A percentile compares a stretch with the other conserved stretches of the same genome.
phyloP scores from a whole-genome alignment of 306 rosid species.

The Herpetospermum pedunculosum region DNA sequence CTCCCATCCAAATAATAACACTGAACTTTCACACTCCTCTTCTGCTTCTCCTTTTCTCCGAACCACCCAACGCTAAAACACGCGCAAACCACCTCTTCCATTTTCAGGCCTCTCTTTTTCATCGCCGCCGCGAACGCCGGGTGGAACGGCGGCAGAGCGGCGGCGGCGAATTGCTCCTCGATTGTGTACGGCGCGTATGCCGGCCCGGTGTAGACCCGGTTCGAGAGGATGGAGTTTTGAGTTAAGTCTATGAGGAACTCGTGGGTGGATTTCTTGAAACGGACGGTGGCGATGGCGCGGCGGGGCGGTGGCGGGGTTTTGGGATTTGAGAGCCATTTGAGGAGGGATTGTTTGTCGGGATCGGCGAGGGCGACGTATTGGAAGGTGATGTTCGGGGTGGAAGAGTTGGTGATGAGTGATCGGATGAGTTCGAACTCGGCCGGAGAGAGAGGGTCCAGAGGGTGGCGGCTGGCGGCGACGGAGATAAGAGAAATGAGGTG shows the following conservation, averaged over 20 bases:
- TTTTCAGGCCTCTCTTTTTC: constrained; percentile 19
- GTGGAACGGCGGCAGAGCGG: constrained; percentile 9
- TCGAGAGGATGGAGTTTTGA: constrained; percentile 14
- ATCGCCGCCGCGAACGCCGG: constrained; percentile 16
- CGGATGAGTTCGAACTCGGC: constrained; percentile 17
- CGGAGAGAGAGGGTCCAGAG: constrained; percentile 35
- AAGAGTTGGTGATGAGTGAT: constrained; percentile 20
- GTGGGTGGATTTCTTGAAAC: constrained; percentile 23
- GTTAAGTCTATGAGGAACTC: constrained; percentile 30
- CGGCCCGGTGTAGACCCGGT: constrained; percentile 21
- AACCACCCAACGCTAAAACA: constrained; percentile 26
- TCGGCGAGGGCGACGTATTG: constrained; percentile 48
- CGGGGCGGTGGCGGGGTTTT: constrained; percentile 19
- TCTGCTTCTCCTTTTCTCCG: constrained; percentile 10
- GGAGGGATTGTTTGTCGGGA: constrained; percentile 28
- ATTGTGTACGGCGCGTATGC: constrained; percentile 24
- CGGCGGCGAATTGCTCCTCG: constrained; percentile 19
- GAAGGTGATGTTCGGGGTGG: constrained; percentile 21
- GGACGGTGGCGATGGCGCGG: constrained; percentile 31
- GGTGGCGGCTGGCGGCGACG: constrained; percentile 16
- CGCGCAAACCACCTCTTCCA: constrained; percentile 19
- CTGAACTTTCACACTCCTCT: constrained; percentile 8
- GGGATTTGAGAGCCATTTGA: constrained; percentile 31
- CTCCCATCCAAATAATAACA: constrained; percentile 20
- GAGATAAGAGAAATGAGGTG: neutral